A percentile compares a stretch with the other conserved stretches of the same genome.
These are phyloP conservation scores for Cladorrhinum samala DNA, from an alignment of 495 filamentous ascomycete genomes.

Conservation along the genomic window DNA sequence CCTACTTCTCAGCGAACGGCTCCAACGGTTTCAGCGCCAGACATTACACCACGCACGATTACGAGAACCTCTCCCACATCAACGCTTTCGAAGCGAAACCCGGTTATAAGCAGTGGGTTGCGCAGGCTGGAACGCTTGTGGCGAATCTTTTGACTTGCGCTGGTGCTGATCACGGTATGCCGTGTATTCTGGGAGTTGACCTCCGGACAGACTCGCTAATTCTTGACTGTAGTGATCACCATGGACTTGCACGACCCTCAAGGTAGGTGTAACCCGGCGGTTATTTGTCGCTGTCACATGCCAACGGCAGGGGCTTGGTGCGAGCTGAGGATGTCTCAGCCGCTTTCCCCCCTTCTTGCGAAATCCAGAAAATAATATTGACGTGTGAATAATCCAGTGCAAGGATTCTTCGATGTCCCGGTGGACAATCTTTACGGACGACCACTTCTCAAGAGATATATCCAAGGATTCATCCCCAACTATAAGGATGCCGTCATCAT, in stretches of 20 bases:
- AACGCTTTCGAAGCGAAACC: slow-evolving; percentile 73
- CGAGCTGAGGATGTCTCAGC: not conserved
- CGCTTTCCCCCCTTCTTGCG: not conserved
- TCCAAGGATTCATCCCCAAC: slow-evolving; percentile 78
- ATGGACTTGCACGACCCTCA: slow-evolving; percentile 98
- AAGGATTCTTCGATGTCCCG: slow-evolving; percentile 97
- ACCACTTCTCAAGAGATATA: slow-evolving; percentile 83
- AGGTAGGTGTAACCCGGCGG: slow-evolving; percentile 43
- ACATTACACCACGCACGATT: slow-evolving; percentile 51
- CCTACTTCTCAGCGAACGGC: slow-evolving; percentile 20
- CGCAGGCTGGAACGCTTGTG: slow-evolving; percentile 91
- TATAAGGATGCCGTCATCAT: slow-evolving; percentile 88
- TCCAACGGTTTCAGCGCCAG: slow-evolving; percentile 27
- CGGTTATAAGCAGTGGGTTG: slow-evolving; percentile 97
- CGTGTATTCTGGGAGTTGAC: not conserved
- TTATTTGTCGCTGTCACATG: slow-evolving; percentile 1
- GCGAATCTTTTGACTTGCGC: slow-evolving; percentile 93
- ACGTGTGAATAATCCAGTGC: slow-evolving; percentile 31
- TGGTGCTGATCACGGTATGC: slow-evolving; percentile 77
- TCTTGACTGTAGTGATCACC: slow-evolving; percentile 62
- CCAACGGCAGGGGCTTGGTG: slow-evolving; percentile 4
- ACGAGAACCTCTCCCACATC: slow-evolving; percentile 48
- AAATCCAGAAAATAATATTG: slow-evolving; percentile 1
- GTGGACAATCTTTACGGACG: slow-evolving; percentile 94
- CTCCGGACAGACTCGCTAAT: no score